Percentiles rank a stretch among this genome's conserved stretches.
phyloP scores from a whole-genome alignment of 495 filamentous ascomycete species.

The Durotheca rogersii region DNA sequence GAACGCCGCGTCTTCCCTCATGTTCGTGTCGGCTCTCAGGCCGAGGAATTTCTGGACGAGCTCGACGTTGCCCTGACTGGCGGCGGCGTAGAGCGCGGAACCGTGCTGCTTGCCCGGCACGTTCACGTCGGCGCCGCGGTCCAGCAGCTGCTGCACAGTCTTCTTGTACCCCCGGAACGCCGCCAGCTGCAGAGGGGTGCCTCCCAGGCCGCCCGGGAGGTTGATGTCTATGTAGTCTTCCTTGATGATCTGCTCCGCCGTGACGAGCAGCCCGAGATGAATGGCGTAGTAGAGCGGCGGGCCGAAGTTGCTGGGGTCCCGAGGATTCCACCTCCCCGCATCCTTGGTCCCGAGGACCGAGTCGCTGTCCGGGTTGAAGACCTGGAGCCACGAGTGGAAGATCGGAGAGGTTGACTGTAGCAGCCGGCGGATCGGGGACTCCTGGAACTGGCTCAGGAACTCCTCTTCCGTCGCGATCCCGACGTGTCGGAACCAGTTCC shows the following conservation, averaged over 20 bases:
- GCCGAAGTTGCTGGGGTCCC: not conserved
- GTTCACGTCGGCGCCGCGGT: conserved; percentile 31
- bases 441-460: not conserved
- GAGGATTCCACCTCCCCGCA: not conserved
- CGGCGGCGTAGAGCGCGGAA: conserved; percentile 22
- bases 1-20: not conserved
- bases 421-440: not conserved
- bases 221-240: not conserved
- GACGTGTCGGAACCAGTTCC: not conserved
- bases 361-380: not conserved
- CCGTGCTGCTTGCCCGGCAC: conserved; percentile 8
- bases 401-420: not conserved
- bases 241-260: not conserved
- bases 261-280: not conserved
- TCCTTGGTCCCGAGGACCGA: not conserved
- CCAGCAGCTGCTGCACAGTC: conserved; percentile 11
- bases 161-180: not conserved
- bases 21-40: not conserved
- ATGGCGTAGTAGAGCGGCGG: not conserved
- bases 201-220: not conserved
- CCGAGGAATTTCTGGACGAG: conserved; percentile 2
- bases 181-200: not conserved
- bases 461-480: not conserved
- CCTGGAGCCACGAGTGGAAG: not conserved
- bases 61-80: not conserved